These are phyloP conservation scores for Neospermospora avenae DNA, from an alignment of 2,329 filamentous ascomycete species.

Conservation along the genomic window DNA sequence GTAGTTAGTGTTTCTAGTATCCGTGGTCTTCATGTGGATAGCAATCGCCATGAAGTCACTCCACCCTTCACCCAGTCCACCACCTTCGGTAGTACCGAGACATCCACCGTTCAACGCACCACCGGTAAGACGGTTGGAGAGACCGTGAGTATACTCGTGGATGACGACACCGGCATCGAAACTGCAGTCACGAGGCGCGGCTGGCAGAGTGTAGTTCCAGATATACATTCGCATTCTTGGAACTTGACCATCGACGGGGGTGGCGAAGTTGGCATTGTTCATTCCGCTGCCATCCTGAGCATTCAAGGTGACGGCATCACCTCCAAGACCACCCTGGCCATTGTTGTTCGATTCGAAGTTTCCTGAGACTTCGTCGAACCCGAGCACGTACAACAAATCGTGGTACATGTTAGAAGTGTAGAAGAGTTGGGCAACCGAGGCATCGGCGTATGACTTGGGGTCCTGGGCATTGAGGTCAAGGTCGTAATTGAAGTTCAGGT, in stretches of 20 bases:
- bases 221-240: constrained; percentile 10
- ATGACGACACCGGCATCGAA: constrained; percentile 7
- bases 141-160: constrained; percentile 9
- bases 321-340: not conserved
- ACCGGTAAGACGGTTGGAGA: constrained; percentile 6
- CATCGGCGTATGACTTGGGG: not conserved
- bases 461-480: not conserved
- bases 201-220: not conserved
- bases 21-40: constrained; percentile 1
- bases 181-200: constrained; percentile 6
- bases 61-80: constrained; percentile 10
- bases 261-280: constrained; percentile 7
- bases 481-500: not conserved
- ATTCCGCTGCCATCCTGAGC: constrained; percentile 6
- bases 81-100: constrained; percentile 2
- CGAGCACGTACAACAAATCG: constrained; percentile 4
- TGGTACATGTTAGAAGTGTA: constrained; percentile 10
- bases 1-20: constrained; percentile 5
- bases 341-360: constrained; percentile 6
- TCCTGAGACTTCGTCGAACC: constrained; percentile 5
- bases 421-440: constrained; percentile 5
- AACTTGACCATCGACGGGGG: not conserved
- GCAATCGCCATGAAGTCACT: constrained; percentile 11
- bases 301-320: constrained; percentile 7
- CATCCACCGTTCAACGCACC: constrained; percentile 3